Base-by-base conservation (phyloP, 495 filamentous ascomycete species). In the Penicillium silybi region DNA sequence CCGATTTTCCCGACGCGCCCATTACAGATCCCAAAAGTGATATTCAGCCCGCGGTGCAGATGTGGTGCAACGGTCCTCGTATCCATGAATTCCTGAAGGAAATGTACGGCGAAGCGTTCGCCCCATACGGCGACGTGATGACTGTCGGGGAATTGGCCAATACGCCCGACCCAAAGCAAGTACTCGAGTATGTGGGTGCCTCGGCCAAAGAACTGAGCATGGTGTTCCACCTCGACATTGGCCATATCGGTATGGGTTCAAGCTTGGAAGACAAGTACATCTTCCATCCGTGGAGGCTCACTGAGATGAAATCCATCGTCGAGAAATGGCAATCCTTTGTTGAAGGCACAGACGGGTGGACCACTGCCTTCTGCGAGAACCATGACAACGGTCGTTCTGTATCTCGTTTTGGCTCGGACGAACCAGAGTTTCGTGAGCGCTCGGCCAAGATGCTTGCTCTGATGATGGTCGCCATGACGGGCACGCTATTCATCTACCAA, bases 401-500 rank as follows among this genome's bases (percentile, higher is more conserved):
- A 4, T 80, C 78, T 10, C 73, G 82, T 13, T 86, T 70, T 53
- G 68, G 48, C 1, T 54, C 71, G 5, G 75, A 80, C 51, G 51
- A 54, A 10, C 74, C 73, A 0, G 60, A 72, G 32, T 57, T 56
- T 17, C 71, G 80, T 20, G 64, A 65, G 18, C 29, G 59, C 0
- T 67, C 68, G 9, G 80, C 79, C 1, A 88, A 87, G 58, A 71
- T 83, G 59, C 65, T 87, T 7, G 75, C 79, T 7, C 3, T 26
- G 25, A 26, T 26, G 25, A 7, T 0, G 59, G 84, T 26, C 71
- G 82, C 69, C 65, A 79, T 57, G 60, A 77, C 75, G 0, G 85
- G 85, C 1, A 87, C 84, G 0, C 59, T 85, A n/a, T 88, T 83
- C 61, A 47, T 87, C 17, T 87, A 85, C 54, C 84, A 88, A 50